Base-by-base conservation (phyloP, 768 basidiomycete genomes). In the Hebeloma cylindrosporum region DNA sequence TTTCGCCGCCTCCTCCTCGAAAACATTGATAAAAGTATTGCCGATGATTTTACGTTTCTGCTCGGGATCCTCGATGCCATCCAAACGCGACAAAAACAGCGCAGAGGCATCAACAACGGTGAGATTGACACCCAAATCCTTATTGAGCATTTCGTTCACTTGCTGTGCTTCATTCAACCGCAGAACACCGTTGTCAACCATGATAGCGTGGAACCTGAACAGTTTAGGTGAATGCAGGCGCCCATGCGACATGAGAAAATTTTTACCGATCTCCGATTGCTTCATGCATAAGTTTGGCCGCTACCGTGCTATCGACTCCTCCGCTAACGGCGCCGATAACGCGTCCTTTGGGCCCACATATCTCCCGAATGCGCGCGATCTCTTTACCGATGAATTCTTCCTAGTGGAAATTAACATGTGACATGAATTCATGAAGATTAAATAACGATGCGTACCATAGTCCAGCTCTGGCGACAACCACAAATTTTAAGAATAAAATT, bases 241-340 rank as follows among this genome's bases (percentile, higher is more conserved):
- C 26, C 40, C 30, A 30, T 21, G 50, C 41, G 36, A 44, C 18
- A 46, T 40, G 30, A 40, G 21, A 16, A 36, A 5, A 11, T 29
- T 53, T 72, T 31, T 60, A 90, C 92, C 95, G 79, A 64, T 97
- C 93, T 21, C 96, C 96, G 57, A 99, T 98, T 20, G 96, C 96
- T 71, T 97, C 94, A 56, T 98, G 94, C 96, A 99, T 99, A 49
- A 99, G 77, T 68, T 97, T 98, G 31, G 96, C 96, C 3, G 96
- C 96, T 11, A 99, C 96, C 0, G 93, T 93, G 53, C 93, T 95
- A 63, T 98, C 96, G 36, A 99, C 96, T 37, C 96, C 96, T 20
- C 96, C 96, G 50, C 87, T 90, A 38, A 98, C 95, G 10, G 96
- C 96, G 40, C 96, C 96, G 45, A 99, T 97, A 39, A 99, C 96